Base-by-base conservation (phyloP, 257 asterid genomes). In the Solanum tacnaense region DNA sequence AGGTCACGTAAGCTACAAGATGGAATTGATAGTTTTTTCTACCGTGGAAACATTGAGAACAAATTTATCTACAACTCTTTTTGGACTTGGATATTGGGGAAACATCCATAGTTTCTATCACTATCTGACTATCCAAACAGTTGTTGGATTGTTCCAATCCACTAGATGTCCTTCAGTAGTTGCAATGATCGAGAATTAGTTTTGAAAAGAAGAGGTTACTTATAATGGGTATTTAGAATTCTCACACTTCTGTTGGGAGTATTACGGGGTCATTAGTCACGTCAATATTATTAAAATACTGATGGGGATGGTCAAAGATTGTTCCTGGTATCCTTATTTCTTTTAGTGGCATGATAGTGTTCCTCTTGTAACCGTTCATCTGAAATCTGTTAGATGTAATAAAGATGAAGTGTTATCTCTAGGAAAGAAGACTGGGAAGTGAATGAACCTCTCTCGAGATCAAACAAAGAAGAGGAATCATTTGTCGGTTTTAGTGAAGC, bases 111-210 rank as follows among this genome's bases (percentile, higher is more conserved):
- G 86, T 18, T 97, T 97, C 87, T 94, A 93, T 39, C 95, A 96
- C 88, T 97, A 92, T 83, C 70, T 96, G 87, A 62, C 94, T 2
- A 93, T 94, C 13, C 99, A 97, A 89, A 96, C 93, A 98, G 87
- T 96, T 49, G 98, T 98, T 0, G 99, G 99, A 18, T 89, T 97
- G 92, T 95, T 94, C 89, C 99, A 97, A 71, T 97, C 99, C 52
- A 92, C 98, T 0, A 99, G 99, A 27, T 96, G 99, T 99, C 99
- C 99, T 6, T 95, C 99, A 1, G 98, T 97, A 85, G 99, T 97
- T 36, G 98, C 99, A 1, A 95, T 97, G 15, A 95, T 96, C 1
- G 98, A 99, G 2, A 94, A 97, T 82, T 96, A 99, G 99, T 97
- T 96, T 10, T 98, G 98, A 89, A 96, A 95, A 89, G 92, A 96